Evolutionary conservation across 192 early-diverging fungal genomes (phyloP), one percentile per base, ranked within the genome.

Genomic region (Cetraspora pellucida): DNA sequence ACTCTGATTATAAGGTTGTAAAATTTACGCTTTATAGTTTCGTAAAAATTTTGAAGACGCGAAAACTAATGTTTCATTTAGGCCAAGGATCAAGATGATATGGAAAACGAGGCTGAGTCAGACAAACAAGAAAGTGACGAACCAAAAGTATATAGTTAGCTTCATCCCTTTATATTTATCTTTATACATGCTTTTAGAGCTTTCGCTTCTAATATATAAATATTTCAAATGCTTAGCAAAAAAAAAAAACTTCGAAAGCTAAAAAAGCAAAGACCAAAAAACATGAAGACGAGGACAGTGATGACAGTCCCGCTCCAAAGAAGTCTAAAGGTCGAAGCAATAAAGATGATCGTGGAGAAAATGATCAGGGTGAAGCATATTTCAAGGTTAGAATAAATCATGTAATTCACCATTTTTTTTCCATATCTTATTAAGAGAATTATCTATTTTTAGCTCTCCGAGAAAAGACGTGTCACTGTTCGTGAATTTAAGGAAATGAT

Each of bases 401-500:
- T 50, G 23, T 27, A 10, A 14, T 25, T 13, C 14, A 17, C 10
- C 14, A 28, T 10, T 17, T 13, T 14, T 14, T 17, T 69, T 8
- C 13, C 9, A 25, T 8, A 8, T 49, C 14, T 49, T n/a, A 16
- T 50, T 69, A 69, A 69, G 49, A 30, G 19, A 21, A 2, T 49
- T 45, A 30, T 70, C 17, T 50, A 19, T 52, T 10, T 13, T 25
- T 70, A 70, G 68, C 19, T 70, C 5, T 50, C 44, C 16, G n/a
- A 70, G 1, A 70, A 70, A 49, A 70, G 47, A 50, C 44, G 68
- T 17, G 68, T 70, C 10, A 70, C 68, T 7, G 17, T 70, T 11
- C 44, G 68, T 25, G 27, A 70, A 70, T 70, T 45, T 45, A 70
- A 50, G 47, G 50, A 70, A 50, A 70, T 70, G 68, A 23, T 70